A percentile compares a stretch with the other conserved stretches of the same genome.
Conservation (phyloP, 2,329 filamentous ascomycete genomes). For the Colletotrichum lentis region DNA sequence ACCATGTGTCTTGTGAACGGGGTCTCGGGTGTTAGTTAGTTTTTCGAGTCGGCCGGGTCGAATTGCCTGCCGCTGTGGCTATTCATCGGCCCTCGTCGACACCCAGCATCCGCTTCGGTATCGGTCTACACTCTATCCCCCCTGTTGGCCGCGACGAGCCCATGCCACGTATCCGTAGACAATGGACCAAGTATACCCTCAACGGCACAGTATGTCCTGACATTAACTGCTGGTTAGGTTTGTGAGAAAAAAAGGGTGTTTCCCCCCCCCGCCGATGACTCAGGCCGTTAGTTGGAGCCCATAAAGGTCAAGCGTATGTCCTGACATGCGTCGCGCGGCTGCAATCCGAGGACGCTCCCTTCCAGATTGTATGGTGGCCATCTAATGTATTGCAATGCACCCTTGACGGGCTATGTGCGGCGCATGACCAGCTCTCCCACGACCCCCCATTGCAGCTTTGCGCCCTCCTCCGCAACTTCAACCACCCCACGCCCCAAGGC, state of each 20-base stretch:
- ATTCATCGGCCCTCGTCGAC: not conserved
- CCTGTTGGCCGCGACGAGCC: too few relatives aligned
- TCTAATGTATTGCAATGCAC: not conserved
- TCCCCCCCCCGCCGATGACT: too few relatives aligned
- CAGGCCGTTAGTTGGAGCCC: too few relatives aligned
- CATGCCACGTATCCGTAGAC: not conserved
- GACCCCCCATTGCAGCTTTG: conserved; percentile 4
- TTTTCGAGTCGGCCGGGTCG: not conserved
- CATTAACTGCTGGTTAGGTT: too few relatives aligned
- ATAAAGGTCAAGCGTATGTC: too few relatives aligned
- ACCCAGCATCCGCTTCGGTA: not conserved
- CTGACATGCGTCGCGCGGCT: not conserved
- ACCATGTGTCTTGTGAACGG: not conserved
- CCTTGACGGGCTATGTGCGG: not conserved
- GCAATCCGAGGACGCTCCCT: not conserved
- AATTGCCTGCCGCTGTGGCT: not conserved
- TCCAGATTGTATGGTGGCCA: not conserved
- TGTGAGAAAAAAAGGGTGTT: too few relatives aligned
- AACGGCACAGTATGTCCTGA: not conserved
- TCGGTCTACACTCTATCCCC: not conserved
- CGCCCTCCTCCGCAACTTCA: not conserved
- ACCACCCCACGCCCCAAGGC: not conserved
- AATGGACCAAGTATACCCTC: not conserved
- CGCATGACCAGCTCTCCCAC: not conserved
- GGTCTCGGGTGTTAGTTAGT: conserved; percentile 5